Evolutionary conservation across 495 filamentous ascomycete genomes (phyloP), one percentile per base, ranked within the genome.

Genomic region (Penicillium tannophilum): DNA sequence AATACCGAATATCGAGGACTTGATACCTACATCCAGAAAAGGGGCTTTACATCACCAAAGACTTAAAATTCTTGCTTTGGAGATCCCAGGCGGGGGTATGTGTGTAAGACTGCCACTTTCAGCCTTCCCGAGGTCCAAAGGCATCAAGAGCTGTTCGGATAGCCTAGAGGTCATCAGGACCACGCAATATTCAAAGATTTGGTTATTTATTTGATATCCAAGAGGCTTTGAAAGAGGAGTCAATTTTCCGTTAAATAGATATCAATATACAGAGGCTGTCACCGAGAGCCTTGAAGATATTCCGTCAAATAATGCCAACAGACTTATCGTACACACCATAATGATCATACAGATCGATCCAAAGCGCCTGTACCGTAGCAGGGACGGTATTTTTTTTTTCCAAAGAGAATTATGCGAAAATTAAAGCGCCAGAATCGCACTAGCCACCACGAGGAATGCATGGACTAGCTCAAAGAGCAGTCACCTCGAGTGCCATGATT

Each of bases 291-390:
- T 42, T 47, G 41, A 14, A 30, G 14, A 57, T 31, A n/a, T 17
- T 17, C 33, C 14, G 14, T 41, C 39, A n/a, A 41, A 41, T 41
- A 17, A 41, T n/a, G 39, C 33, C 12, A 41, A 41, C 16, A 59
- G 57, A 49, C 31, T n/a, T 65, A 68, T 68, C 63, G 63, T 68
- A 68, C 63, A 68, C 47, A 49, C 58, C 52, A 58, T 69, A 43
- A 51, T 47, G 45, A 51, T 63, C 57, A 60, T 44, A 56, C 41
- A 59, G 10, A 31, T 17, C 2, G 31, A 50, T 23, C 45, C 24
- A 24, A 41, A 31, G 26, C 52, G 20, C 35, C 20, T 9, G n/a
- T 28, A 42, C 51, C 19, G 31, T 53, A 17, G 39, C 39, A 41
- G 3, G 3, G 39, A 41, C 39, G 39, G 39, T n/a, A 36, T 7